These are phyloP conservation scores for Litsea cubeba DNA, from an alignment of 164 flowering plant genomes.

Conservation along the genomic window DNA sequence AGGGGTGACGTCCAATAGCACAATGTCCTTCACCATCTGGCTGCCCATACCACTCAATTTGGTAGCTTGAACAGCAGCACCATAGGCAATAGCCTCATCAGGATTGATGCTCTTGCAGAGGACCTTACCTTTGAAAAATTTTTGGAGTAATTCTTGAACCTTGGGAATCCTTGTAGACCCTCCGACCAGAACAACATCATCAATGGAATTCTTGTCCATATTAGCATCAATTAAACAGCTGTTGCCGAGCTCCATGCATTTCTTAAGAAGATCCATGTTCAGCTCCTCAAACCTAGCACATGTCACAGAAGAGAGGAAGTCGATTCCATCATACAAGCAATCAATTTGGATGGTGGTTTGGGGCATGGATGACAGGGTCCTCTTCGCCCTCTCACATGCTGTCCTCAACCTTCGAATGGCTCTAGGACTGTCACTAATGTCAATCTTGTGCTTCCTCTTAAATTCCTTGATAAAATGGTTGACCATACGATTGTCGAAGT, in stretches of 20 bases:
- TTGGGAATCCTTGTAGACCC: constrained; percentile 17
- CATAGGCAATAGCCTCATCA: no score
- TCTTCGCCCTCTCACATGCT: no score
- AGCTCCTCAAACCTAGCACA: no score
- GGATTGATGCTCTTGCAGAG: background rate
- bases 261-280: constrained; percentile 28
- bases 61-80: no score
- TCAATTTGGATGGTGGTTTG: constrained; percentile 53
- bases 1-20: no score
- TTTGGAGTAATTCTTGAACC: constrained; percentile 53
- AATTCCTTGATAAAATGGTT: no score
- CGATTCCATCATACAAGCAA: constrained; percentile 44
- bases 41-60: no score
- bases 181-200: constrained; percentile 58
- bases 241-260: constrained; percentile 54
- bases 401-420: no score
- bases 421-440: no score
- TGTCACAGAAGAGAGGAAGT: constrained; percentile 46
- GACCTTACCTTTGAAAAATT: constrained; percentile 58
- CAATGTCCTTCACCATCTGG: no score
- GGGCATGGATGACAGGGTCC: constrained; percentile 46
- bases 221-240: constrained; percentile 44
- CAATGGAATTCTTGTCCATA: constrained; percentile 45
- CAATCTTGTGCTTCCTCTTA: no score
- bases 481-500: no score